phyloP scores from a whole-genome alignment of 2,329 filamentous ascomycete species.

The Grosmannia serpens region DNA sequence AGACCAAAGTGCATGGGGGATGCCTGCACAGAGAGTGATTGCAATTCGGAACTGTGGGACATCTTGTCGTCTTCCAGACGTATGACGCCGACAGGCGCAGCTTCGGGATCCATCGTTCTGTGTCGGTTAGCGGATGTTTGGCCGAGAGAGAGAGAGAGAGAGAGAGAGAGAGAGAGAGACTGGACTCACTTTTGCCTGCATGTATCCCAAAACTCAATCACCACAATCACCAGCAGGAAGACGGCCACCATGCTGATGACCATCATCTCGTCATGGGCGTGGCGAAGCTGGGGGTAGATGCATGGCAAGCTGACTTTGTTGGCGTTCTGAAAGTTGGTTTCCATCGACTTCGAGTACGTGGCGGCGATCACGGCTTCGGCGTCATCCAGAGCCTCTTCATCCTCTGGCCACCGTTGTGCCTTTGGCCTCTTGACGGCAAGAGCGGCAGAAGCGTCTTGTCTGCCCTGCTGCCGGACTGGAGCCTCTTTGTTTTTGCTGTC shows the following conservation, averaged over 20 bases:
- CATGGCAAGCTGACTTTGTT: conserved; percentile 8
- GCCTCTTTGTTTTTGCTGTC: neutral
- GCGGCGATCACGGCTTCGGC: neutral
- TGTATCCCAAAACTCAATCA: conserved; percentile 17
- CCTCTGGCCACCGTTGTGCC: neutral
- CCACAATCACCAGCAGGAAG: conserved; percentile 19
- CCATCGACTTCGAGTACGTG: neutral
- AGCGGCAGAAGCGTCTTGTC: neutral
- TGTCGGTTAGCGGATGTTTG: neutral
- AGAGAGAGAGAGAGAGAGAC: neutral
- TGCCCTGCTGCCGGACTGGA: neutral
- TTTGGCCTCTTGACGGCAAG: neutral
- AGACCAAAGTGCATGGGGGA: neutral
- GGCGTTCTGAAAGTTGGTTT: neutral
- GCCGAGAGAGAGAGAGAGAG: neutral
- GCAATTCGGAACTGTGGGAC: neutral
- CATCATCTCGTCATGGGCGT: conserved; percentile 18
- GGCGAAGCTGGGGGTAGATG: conserved; percentile 10
- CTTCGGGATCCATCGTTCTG: neutral
- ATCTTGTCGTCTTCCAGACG: conserved; percentile 7
- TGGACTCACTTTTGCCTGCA: conserved; percentile 13
- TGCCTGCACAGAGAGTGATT: conserved; percentile 8
- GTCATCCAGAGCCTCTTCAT: neutral
- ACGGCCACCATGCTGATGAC: conserved; percentile 18
- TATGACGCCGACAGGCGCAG: conserved; percentile 9